Base-by-base conservation (phyloP, 306 rosid genomes). In the Acacia crassicarpa region DNA sequence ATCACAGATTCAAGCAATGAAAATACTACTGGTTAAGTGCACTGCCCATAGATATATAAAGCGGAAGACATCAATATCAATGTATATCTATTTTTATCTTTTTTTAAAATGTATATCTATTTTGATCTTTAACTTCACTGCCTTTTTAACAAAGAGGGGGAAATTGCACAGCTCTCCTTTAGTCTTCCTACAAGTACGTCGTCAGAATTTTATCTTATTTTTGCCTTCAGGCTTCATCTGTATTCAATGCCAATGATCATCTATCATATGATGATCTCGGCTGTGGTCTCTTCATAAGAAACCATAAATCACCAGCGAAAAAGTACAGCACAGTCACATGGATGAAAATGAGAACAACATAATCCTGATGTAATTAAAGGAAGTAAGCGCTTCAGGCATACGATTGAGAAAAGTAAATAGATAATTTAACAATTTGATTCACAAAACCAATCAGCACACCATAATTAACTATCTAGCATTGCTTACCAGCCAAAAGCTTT, bases 401-500 rank as follows among this genome's bases (percentile, higher is more conserved):
- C 13, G 9, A 14, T 62, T 62, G 11, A 27, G 27, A 8, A 61
- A 59, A 43, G 9, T 13, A 62, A 15, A 48, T 20, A 61, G 3
- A 71, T 11, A 41, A 23, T 27, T 25, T 1, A 32, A 32, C 16
- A 51, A 63, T 63, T 46, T 66, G 30, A 15, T 79, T 66, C 20
- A 54, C 69, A 54, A 53, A 13, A 38, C 30, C 4, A 40, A 41
- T 58, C 77, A 79, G 27, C 59, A 69, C 27, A 23, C 15, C 67
- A 68, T 20, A 14, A 66, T 46, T 62, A 41, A 72, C 32, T 19
- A 4, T 40, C 65, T 4, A 85, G 74, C 82, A 79, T 44, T 27
- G 66, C 78, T 83, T 85, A 91, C 97, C 97, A 83, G 95, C 89
- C 82, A 93, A 51, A n/a, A 93, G 93, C 89, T 86, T 91, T 35